A percentile compares a stretch with the other conserved stretches of the same genome.
These are phyloP conservation scores for Apiospora rasikravindrae DNA, from an alignment of 2,329 filamentous ascomycete genomes.

Conservation along the genomic window DNA sequence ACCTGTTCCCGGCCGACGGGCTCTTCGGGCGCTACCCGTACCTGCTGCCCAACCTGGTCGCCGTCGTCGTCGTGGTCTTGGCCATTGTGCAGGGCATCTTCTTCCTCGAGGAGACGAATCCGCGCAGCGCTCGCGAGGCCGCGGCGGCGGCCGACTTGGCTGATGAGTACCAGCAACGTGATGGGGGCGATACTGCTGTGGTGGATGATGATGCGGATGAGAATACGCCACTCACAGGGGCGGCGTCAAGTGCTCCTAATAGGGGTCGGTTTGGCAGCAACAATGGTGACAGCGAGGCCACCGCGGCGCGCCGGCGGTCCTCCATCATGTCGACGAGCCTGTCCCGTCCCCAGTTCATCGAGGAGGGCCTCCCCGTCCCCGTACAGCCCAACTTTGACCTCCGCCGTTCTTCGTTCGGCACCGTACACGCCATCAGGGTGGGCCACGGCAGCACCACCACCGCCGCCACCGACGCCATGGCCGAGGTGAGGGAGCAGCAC, in stretches of 20 bases:
- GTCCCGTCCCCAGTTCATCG: constrained; percentile 36
- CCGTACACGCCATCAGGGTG: constrained; percentile 46
- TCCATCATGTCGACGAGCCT: constrained; percentile 24
- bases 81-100: constrained; percentile 67
- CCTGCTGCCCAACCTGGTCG: constrained; percentile 70
- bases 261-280: constrained; percentile 20
- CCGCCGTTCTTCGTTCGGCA: constrained; percentile 46
- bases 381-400: constrained; percentile 44
- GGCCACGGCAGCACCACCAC: constrained; percentile 25
- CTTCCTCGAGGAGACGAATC: constrained; percentile 58
- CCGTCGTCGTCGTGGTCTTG: constrained; percentile 63
- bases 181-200: constrained; percentile 34
- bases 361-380: constrained; percentile 41
- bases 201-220: constrained; percentile 18
- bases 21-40: constrained; percentile 70
- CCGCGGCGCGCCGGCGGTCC: constrained; percentile 26
- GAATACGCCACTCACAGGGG: not conserved
- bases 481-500: not conserved
- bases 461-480: not conserved
- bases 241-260: not conserved
- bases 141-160: constrained; percentile 29
- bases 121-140: constrained; percentile 27
- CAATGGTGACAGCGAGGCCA: no score
- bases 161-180: no score
- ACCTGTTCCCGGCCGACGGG: constrained; percentile 44